A percentile compares a stretch with the other conserved stretches of the same genome.
Evolutionary conservation across 805 yeast species (phyloP).

Genomic region (Yarrowia divulgata): DNA sequence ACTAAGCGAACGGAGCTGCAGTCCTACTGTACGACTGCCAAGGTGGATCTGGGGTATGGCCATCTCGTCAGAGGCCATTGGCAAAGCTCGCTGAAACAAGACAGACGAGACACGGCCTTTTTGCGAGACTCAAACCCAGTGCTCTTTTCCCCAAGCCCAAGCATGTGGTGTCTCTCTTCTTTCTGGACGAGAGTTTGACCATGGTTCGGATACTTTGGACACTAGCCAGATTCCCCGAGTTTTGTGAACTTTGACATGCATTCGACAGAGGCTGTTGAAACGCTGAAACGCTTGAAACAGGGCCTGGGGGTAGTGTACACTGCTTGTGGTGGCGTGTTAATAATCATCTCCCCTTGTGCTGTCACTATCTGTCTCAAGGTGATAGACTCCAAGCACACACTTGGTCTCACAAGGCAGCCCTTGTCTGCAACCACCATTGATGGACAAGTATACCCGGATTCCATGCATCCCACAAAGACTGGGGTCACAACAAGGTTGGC

Average conservation of each 20-base stretch:
- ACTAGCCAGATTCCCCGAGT: background rate
- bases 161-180: background rate
- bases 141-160: too few species aligned
- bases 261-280: conserved; percentile 1
- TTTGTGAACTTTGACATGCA: conserved; percentile 11
- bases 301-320: background rate
- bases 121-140: too few species aligned
- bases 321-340: background rate
- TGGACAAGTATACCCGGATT: background rate
- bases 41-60: conserved; percentile 1
- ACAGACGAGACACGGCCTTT: too few species aligned
- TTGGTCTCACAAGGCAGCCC: too few species aligned
- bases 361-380: too few species aligned
- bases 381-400: too few species aligned
- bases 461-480: background rate
- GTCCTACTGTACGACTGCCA: background rate
- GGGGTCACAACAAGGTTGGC: background rate
- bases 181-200: background rate
- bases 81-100: too few species aligned
- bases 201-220: background rate
- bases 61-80: background rate
- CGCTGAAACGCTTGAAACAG: background rate
- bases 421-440: background rate
- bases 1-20: background rate
- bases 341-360: too few species aligned